Evolutionary conservation across 2,329 filamentous ascomycete species (phyloP), one percentile per base, ranked within the genome.

Genomic region (Thermomyces lanuginosus): DNA sequence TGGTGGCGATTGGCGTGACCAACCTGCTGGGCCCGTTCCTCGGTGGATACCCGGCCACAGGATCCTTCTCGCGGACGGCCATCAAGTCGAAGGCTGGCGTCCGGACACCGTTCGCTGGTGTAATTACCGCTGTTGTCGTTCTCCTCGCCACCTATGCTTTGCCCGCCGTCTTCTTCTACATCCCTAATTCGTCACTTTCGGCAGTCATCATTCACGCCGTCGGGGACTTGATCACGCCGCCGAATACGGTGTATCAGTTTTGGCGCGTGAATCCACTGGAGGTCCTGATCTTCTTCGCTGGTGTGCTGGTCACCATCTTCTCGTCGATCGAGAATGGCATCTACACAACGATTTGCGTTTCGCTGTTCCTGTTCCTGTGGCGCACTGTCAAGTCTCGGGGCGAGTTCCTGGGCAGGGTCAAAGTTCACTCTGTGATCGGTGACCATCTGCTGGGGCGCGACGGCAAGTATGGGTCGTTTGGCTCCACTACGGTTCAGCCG

Each of bases 11-110:
- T 38, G 86, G 86, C 35, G 70, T 93, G 14, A 77, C 76, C 18
- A 95, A 95, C 48, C 62, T 95, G 19, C 63, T 95, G 5, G 84
- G 81, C 1, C 83, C 89, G 2, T 92, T 95, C 58, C 64, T 95
- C 2, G 89, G 86, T 26, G 89, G 67, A 2, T 98, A 92, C 45
- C 81, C 86, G 8, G 79, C 82, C 0, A 98, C 86, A 2, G 89
- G 89, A 1, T 95, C 89, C 2, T 95, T 95, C 63, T 92, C 81
- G 18, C 74, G 89, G 34, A 95, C 89, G 15, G 86, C 89, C 28
- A 93, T 95, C 57, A 92, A 93, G 54, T 89, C 86, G 4, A 95
- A 95, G 55, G 84, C 89, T 26, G 89, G 89, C 44, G 86, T 93
- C 3, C 73, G 82, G 13, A 93, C 84, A 0, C 86, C 86, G 1